phyloP scores from a whole-genome alignment of 352 stramenopile species.

The Peronosclerospora sorghi region DNA sequence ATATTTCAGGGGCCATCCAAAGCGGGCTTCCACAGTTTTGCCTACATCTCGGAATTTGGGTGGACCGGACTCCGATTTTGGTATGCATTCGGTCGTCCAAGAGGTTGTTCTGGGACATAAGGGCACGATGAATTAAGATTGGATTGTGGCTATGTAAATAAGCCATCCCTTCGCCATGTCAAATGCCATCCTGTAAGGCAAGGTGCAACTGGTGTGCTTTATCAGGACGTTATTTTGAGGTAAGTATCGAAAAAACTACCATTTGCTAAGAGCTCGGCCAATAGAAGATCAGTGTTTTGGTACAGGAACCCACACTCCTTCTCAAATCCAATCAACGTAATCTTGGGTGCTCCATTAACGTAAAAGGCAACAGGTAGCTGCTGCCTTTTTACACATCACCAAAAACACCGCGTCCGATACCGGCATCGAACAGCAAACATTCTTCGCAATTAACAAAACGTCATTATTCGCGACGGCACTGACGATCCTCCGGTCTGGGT shows the following conservation, averaged over 20 bases:
- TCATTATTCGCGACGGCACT: conserved; percentile 45
- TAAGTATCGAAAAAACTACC: conserved; percentile 84
- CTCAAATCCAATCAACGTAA: conserved; percentile 72
- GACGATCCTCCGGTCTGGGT: conserved; percentile 64
- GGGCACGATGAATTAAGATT: conserved; percentile 93
- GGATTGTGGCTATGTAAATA: conserved; percentile 97
- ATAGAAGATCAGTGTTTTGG: conserved; percentile 91
- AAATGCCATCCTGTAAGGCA: conserved; percentile 74
- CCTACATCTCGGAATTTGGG: conserved; percentile 79
- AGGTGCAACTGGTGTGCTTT: conserved; percentile 43
- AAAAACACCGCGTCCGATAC: conserved; percentile 71
- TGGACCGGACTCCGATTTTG: conserved; percentile 74
- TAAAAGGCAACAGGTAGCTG: conserved; percentile 71
- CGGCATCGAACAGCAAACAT: conserved; percentile 54
- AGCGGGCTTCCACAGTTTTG: conserved; percentile 78
- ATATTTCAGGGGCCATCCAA: conserved; percentile 73
- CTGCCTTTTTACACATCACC: conserved; percentile 74
- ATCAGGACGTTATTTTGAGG: conserved; percentile 62
- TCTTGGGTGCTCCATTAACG: conserved; percentile 68
- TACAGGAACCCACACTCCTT: conserved; percentile 89
- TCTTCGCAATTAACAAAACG: conserved; percentile 69
- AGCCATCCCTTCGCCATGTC: conserved; percentile 85
- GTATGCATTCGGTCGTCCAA: conserved; percentile 77
- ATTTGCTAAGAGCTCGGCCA: conserved; percentile 86
- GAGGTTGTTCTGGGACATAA: conserved; percentile 76